Evolutionary conservation across 73 alveolate genomes (phyloP).

Genomic region (Stentor roeselii): DNA sequence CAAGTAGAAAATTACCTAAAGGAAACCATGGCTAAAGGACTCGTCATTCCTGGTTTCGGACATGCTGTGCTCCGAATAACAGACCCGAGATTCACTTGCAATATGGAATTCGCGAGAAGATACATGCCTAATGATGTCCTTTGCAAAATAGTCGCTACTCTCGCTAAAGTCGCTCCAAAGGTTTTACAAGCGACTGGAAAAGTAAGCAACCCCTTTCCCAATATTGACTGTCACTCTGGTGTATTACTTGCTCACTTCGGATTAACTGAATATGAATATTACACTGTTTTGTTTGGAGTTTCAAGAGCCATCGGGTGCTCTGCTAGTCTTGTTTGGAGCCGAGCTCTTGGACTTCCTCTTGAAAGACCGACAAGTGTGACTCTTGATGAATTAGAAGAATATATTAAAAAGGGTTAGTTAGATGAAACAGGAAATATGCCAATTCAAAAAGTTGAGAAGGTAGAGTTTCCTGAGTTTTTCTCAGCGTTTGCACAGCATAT

Average conservation of each 20-base stretch:
- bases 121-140: conserved; percentile 64
- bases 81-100: conserved; percentile 75
- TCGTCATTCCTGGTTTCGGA: conserved; percentile 66
- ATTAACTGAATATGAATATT: conserved; percentile 64
- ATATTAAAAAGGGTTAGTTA: too few species aligned
- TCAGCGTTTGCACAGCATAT: too few species aligned
- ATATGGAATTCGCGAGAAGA: conserved; percentile 66
- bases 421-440: too few species aligned
- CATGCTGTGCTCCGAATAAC: conserved; percentile 86
- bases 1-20: conserved; percentile 53
- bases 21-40: conserved; percentile 11
- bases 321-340: conserved; percentile 68
- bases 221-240: conserved; percentile 86
- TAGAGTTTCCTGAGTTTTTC: too few species aligned
- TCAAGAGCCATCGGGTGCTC: conserved; percentile 80
- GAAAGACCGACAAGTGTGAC: conserved; percentile 59
- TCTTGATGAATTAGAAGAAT: not conserved
- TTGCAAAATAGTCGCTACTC: conserved; percentile 54
- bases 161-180: conserved; percentile 72
- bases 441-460: too few species aligned
- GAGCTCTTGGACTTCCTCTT: conserved; percentile 70
- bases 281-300: conserved; percentile 86
- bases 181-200: conserved; percentile 62
- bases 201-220: conserved; percentile 82
- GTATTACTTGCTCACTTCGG: conserved; percentile 79